Conservation (phyloP, 495 filamentous ascomycete species). For the Aspergillus saccharolyticus region DNA sequence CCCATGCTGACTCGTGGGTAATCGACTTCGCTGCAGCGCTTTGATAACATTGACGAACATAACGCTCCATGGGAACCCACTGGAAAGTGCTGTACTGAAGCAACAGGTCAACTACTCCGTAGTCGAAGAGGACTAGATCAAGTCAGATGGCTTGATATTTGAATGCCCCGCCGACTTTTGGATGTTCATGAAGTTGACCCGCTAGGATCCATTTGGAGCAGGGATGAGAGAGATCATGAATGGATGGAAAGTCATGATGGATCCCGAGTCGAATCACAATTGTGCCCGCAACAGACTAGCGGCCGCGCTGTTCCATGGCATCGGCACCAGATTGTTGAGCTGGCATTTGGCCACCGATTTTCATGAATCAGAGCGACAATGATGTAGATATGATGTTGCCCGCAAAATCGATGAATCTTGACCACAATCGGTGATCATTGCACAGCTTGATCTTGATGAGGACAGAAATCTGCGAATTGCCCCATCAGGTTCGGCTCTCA, state of each 20-base stretch:
- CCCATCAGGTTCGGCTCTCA: too few relatives aligned
- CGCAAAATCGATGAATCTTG: background rate
- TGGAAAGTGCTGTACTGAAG: too few relatives aligned
- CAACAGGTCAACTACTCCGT: too few relatives aligned
- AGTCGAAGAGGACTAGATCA: too few relatives aligned
- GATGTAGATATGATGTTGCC: background rate
- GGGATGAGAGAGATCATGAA: background rate
- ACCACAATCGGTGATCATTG: background rate
- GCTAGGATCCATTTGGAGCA: background rate
- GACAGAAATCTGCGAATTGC: too few relatives aligned
- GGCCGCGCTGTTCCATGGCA: background rate
- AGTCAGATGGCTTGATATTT: background rate
- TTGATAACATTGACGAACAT: too few relatives aligned
- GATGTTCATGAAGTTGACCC: background rate
- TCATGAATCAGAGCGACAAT: background rate
- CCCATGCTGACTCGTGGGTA: too few relatives aligned
- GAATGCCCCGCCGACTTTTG: background rate
- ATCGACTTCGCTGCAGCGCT: too few relatives aligned
- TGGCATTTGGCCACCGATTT: background rate
- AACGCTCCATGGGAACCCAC: too few relatives aligned
- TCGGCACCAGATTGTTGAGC: background rate
- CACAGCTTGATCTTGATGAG: background rate
- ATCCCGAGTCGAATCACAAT: background rate
- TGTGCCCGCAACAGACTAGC: background rate
- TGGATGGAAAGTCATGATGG: background rate